Evolutionary conservation across 2,329 filamentous ascomycete genomes (phyloP), one percentile per base, ranked within the genome.

Genomic region (Talaromyces marneffei): DNA sequence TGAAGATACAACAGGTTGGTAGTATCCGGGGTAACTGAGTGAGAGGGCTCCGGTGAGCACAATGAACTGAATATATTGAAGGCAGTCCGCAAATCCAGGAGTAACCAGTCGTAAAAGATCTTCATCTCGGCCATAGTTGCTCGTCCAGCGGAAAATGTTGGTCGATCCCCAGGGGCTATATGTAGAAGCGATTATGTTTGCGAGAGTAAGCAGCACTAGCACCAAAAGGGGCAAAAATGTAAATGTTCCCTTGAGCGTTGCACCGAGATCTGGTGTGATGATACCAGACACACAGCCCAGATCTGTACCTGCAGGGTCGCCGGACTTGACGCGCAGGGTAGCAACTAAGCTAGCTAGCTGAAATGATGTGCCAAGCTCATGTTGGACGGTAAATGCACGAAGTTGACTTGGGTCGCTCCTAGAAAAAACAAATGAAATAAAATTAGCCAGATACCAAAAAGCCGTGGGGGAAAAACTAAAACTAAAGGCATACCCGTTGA

Each of bases 11-110:
- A 91, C 89, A 4, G 94, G 94, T 72, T 96, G 93, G 72, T 92
- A 99, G 72, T 90, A 99, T 10, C 94, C 94, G 0, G 94, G 94
- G 70, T 97, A 99, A 66, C 88, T 86, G 65, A 99, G 80, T 7
- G 88, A 91, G 62, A 99, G 80, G 39, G 88, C 87, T n/a, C 93
- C 93, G 0, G 92, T 94, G 62, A 99, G 78, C 23, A 90, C 87
- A 59, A 94, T 82, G 68, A 96, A 99, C 72, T 99, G 94, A 18
- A 99, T 90, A 73, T 99, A 97, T 75, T 97, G 92, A 60, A 99
- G 81, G 70, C 94, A 99, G 72, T 99, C 94, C 6, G 91, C 92
- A 72, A 99, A 97, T 0, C 94, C 94, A 4, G 94, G 94, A 0
- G 94, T 99, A 35, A 99, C 91, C 53, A 99, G 81, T 60, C 94